Conservation (phyloP, 768 basidiomycete species). For the Trichaptum fuscoviolaceum region DNA sequence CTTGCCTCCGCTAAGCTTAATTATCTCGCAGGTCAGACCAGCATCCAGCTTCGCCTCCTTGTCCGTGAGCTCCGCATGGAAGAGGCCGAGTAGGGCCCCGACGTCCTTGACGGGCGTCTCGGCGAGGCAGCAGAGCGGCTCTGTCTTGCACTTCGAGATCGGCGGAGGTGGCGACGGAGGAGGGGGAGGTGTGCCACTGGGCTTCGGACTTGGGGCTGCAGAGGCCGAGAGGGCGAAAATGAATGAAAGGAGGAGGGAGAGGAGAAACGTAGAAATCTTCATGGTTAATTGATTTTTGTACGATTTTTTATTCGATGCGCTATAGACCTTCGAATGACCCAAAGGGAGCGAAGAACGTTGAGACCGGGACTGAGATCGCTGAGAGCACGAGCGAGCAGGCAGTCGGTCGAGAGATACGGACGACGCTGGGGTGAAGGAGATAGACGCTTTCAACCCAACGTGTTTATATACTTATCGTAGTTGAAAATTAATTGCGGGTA, state of each 20-base stretch:
- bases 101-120: neutral
- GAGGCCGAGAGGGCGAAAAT: neutral
- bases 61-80: neutral
- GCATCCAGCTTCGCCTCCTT: neutral
- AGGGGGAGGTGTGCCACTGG: neutral
- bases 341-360: neutral
- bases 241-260: neutral
- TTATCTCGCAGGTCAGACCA: neutral
- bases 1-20: neutral
- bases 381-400: neutral
- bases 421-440: conserved; percentile 6
- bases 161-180: neutral
- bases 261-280: neutral
- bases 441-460: neutral
- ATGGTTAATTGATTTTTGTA: neutral
- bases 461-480: conserved; percentile 8
- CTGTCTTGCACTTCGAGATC: neutral
- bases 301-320: neutral
- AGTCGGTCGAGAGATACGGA: conserved; percentile 9
- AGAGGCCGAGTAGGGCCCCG: neutral
- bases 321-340: neutral
- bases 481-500: conserved; percentile 4
- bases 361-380: neutral
- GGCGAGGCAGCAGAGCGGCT: neutral
- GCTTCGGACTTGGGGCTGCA: neutral